phyloP scores from a whole-genome alignment of 1,139 yeast species.

The Pichia terricola region DNA sequence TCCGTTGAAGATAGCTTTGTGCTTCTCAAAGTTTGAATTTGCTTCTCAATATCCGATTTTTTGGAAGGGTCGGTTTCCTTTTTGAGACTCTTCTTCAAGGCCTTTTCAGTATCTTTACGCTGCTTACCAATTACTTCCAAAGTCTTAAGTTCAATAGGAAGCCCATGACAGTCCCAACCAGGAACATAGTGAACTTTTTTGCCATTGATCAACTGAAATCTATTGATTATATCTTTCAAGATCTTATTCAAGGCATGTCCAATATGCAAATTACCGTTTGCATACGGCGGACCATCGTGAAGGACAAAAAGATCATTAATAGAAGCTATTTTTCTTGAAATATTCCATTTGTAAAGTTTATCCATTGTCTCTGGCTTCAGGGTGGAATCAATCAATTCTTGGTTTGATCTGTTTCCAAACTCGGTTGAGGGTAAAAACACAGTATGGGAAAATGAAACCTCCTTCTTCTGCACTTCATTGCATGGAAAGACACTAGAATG shows the following conservation, averaged over 20 bases:
- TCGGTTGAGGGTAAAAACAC: conserved; percentile 43
- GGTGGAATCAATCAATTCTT: conserved; percentile 22
- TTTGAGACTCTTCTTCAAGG: conserved; percentile 27
- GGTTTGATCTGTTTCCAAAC: conserved; percentile 42
- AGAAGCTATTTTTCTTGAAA: conserved; percentile 12
- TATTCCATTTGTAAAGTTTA: conserved; percentile 37
- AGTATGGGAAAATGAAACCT: conserved; percentile 32
- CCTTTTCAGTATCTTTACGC: conserved; percentile 25
- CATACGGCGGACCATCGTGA: conserved; percentile 98
- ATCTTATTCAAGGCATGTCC: conserved; percentile 93
- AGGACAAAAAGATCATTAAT: conserved; percentile 44
- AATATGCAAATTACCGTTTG: conserved; percentile 85
- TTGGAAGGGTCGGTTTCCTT: conserved; percentile 10
- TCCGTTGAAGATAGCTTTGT: conserved; percentile 34
- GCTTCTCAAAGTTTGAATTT: conserved; percentile 13
- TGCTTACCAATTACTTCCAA: conserved; percentile 33
- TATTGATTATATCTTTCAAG: conserved; percentile 71
- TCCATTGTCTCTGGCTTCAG: conserved; percentile 28
- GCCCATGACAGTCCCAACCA: conserved; percentile 99
- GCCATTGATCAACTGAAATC: conserved; percentile 59
- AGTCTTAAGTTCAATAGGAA: conserved; percentile 90
- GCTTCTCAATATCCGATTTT: conserved; percentile 8
- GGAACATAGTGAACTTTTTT: conserved; percentile 64
- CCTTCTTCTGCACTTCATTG: too few relatives aligned
- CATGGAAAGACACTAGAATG: too few relatives aligned